phyloP scores from a whole-genome alignment of 495 filamentous ascomycete genomes.

The Bryoglossum gracile region DNA sequence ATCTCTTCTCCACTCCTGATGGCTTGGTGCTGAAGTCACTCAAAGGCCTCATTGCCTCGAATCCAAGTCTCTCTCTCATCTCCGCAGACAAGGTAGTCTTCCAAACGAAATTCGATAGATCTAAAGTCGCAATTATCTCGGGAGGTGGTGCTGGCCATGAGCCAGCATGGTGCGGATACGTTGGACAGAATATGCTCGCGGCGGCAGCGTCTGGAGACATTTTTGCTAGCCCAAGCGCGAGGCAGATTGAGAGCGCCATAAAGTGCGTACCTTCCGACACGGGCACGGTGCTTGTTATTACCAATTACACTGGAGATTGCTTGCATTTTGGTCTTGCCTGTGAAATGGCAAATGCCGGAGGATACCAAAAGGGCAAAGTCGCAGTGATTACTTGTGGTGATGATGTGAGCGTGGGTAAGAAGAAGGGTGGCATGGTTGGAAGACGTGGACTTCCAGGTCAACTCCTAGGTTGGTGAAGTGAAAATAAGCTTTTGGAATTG shows the following conservation, averaged over 20 bases:
- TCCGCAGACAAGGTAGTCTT: conserved; percentile 50
- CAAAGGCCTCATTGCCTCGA: conserved; percentile 47
- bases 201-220: conserved; percentile 52
- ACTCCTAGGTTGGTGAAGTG: conserved; percentile 33
- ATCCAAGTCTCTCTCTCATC: conserved; percentile 49
- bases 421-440: conserved; percentile 44
- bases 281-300: conserved; percentile 51
- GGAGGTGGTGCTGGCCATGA: conserved; percentile 51
- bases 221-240: conserved; percentile 52
- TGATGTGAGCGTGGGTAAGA: conserved; percentile 50
- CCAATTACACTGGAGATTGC: conserved; percentile 57
- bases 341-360: conserved; percentile 44
- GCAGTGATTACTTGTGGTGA: conserved; percentile 37
- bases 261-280: conserved; percentile 46
- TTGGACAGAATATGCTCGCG: conserved; percentile 50
- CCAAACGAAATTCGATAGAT: conserved; percentile 43
- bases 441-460: conserved; percentile 50
- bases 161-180: conserved; percentile 54
- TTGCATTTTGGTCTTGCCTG: conserved; percentile 53
- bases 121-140: background rate
- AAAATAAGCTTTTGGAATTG: no score
- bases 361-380: conserved; percentile 41
- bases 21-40: no score
- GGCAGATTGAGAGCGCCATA: conserved; percentile 52
- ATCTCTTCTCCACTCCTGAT: no score